Conservation (phyloP, 164 flowering plant genomes). For the Nelumbo lutea region DNA sequence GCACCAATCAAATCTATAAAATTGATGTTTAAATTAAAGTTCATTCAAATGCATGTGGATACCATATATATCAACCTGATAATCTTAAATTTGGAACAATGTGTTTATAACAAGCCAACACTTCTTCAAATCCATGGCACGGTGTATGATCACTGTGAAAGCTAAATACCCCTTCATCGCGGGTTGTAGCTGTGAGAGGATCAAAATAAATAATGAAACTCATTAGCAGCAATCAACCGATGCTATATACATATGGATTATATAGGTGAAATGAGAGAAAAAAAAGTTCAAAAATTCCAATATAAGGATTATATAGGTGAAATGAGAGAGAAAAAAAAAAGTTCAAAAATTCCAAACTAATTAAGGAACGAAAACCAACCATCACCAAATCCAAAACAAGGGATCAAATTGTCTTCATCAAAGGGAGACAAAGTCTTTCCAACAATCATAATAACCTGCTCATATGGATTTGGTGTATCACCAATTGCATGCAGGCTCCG, state of each 20-base stretch:
- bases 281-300: not conserved
- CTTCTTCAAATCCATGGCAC: constrained; percentile 83
- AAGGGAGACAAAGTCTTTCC: constrained; percentile 83
- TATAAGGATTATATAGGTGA: too few species aligned
- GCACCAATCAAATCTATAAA: too few species aligned
- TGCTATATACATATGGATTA: too few species aligned
- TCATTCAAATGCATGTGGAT: too few species aligned
- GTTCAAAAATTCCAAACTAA: not conserved
- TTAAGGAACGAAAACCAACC: constrained; percentile 26
- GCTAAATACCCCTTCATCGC: constrained; percentile 66
- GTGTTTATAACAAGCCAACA: constrained; percentile 49
- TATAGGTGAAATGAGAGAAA: not conserved
- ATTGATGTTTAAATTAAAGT: too few species aligned
- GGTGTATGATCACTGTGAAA: constrained; percentile 58
- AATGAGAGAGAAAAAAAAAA: not conserved
- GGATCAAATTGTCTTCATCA: constrained; percentile 79
- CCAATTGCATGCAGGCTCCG: constrained; percentile 61
- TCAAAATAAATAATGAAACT: not conserved
- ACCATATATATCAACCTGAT: constrained; percentile 34
- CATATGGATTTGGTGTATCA: constrained; percentile 61
- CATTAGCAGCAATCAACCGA: not conserved
- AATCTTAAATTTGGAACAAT: constrained; percentile 48
- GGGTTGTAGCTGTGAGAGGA: constrained; percentile 50
- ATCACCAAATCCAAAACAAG: constrained; percentile 86
- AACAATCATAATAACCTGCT: constrained; percentile 60